A percentile compares a stretch with the other conserved stretches of the same genome.
Conservation (phyloP, 495 filamentous ascomycete genomes). For the Hyaloscypha bicolor region DNA sequence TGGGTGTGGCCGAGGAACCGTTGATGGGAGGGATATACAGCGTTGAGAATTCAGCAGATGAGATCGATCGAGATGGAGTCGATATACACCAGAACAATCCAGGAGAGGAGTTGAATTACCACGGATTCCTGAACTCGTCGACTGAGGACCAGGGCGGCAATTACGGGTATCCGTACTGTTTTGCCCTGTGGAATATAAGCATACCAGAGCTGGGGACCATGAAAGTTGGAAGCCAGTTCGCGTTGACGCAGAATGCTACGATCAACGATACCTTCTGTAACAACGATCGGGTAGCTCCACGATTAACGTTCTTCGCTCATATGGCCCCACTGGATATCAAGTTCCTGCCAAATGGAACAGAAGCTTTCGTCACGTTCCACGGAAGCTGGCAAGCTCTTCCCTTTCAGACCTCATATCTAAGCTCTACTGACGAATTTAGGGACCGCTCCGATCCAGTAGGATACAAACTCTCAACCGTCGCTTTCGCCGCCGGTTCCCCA, state of each 20-base stretch:
- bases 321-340: constrained; percentile 63
- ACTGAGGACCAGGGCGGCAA: constrained; percentile 42
- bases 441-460: constrained; percentile 55
- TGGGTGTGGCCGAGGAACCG: constrained; percentile 65
- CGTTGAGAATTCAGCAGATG: constrained; percentile 74
- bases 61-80: constrained; percentile 54
- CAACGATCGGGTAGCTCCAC: constrained; percentile 43
- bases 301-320: constrained; percentile 60
- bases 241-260: constrained; percentile 42
- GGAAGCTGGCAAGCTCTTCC: constrained; percentile 49
- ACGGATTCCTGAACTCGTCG: constrained; percentile 59
- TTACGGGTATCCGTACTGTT: constrained; percentile 73
- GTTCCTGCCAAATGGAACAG: constrained; percentile 43
- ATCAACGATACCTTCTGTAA: constrained; percentile 52
- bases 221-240: constrained; percentile 54
- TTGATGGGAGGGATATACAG: constrained; percentile 58
- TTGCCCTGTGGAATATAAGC: constrained; percentile 59
- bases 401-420: constrained; percentile 13
- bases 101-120: constrained; percentile 74
- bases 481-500: constrained; percentile 43
- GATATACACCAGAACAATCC: constrained; percentile 74
- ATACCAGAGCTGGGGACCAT: constrained; percentile 50
- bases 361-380: constrained; percentile 55
- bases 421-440: constrained; percentile 34
- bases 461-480: constrained; percentile 53